These are phyloP conservation scores for Pholiota molesta DNA, from an alignment of 768 basidiomycete genomes.

Conservation along the genomic window DNA sequence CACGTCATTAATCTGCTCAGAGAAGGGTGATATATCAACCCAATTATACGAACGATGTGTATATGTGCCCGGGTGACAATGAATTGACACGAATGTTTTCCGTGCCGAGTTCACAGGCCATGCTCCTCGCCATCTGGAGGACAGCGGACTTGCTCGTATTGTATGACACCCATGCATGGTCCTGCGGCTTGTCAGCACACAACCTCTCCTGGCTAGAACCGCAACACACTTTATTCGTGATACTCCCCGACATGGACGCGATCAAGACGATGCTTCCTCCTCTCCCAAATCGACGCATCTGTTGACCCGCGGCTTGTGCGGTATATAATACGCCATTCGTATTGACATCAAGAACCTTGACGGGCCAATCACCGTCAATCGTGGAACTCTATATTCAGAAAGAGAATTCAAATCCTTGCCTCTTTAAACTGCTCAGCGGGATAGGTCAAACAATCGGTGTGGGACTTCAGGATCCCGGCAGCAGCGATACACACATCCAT, in stretches of 20 bases:
- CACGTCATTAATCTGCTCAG: slow-evolving; percentile 1
- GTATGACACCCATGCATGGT: slow-evolving; percentile 76
- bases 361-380: neutral
- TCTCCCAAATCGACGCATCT: slow-evolving; percentile 57
- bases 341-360: slow-evolving; percentile 70
- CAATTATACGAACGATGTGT: slow-evolving; percentile 52
- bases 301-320: slow-evolving; percentile 65
- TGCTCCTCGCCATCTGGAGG: slow-evolving; percentile 78
- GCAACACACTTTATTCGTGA: slow-evolving; percentile 65
- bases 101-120: slow-evolving; percentile 78
- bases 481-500: slow-evolving; percentile 81
- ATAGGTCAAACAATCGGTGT: slow-evolving; percentile 68
- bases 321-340: slow-evolving; percentile 64
- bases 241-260: slow-evolving; percentile 69
- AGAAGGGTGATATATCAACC: neutral
- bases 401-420: slow-evolving; percentile 34
- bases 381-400: neutral
- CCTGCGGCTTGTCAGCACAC: slow-evolving; percentile 37
- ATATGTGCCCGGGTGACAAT: slow-evolving; percentile 77
- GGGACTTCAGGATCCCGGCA: slow-evolving; percentile 66
- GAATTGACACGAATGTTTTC: slow-evolving; percentile 74
- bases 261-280: slow-evolving; percentile 67
- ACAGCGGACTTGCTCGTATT: slow-evolving; percentile 80
- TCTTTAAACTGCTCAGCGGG: slow-evolving; percentile 66
- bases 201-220: neutral